Conservation (phyloP, 768 basidiomycete species). For the Amanita pallidorosea region DNA sequence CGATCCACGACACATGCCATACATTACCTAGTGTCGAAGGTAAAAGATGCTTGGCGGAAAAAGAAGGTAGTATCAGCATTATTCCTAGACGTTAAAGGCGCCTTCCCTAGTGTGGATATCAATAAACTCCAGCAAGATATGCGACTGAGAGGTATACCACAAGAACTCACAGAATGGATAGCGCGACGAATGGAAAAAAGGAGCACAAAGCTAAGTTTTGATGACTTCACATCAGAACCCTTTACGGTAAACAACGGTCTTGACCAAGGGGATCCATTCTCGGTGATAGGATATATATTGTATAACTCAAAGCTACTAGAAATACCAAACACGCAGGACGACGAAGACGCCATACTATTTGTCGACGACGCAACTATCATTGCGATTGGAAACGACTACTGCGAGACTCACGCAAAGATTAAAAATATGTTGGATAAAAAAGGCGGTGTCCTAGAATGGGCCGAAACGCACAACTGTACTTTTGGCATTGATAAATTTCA, state of each 20-base stretch:
- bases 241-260: conserved; percentile 5
- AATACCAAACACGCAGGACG: background rate
- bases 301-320: background rate
- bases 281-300: conserved; percentile 5
- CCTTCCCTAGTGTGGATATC: conserved; percentile 8
- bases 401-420: background rate
- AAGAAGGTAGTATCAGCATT: conserved; percentile 4
- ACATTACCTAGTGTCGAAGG: background rate
- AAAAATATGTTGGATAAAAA: background rate
- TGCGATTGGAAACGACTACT: background rate
- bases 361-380: background rate
- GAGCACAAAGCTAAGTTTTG: conserved; percentile 7
- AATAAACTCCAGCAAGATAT: background rate
- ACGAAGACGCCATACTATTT: background rate
- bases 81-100: conserved; percentile 9
- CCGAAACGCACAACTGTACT: background rate
- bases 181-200: background rate
- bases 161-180: background rate
- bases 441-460: background rate
- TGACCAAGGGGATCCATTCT: conserved; percentile 8
- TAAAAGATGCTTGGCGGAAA: conserved; percentile 2
- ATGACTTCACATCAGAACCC: conserved; percentile 7
- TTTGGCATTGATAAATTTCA: background rate
- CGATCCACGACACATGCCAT: background rate
- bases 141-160: background rate